Conservation (phyloP, 1,284 basidiomycete genomes). For the Malassezia dermatis region DNA sequence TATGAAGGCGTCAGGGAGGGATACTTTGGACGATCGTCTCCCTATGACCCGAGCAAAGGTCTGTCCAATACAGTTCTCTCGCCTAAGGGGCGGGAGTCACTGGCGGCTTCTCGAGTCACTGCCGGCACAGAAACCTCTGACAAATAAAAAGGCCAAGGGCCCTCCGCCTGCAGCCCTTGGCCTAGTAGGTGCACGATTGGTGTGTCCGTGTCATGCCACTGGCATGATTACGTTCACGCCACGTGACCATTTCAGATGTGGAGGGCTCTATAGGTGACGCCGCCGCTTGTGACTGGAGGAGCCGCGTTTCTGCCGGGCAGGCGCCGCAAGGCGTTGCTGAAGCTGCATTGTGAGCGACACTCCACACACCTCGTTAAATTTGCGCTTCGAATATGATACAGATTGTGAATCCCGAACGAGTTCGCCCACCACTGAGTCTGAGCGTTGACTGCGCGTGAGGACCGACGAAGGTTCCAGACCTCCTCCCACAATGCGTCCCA, state of each 20-base stretch:
- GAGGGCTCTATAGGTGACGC: background rate
- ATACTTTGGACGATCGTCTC: background rate
- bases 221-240: background rate
- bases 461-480: constrained; percentile 65
- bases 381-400: constrained; percentile 79
- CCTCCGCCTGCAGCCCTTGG: background rate
- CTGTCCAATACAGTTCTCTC: constrained; percentile 3
- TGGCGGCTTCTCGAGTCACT: background rate
- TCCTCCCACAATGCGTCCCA: constrained; percentile 74
- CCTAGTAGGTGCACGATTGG: background rate
- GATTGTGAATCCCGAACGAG: constrained; percentile 77
- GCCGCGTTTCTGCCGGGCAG: background rate
- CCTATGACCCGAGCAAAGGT: constrained; percentile 2
- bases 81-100: constrained; percentile 7
- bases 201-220: background rate
- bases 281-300: constrained; percentile 3
- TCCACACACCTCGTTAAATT: constrained; percentile 64
- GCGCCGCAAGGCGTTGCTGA: constrained; percentile 12
- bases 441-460: constrained; percentile 61
- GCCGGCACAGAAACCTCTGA: background rate
- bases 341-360: background rate
- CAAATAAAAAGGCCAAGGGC: constrained; percentile 1
- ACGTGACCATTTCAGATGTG: background rate
- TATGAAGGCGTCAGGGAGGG: constrained; percentile 1
- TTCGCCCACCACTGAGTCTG: constrained; percentile 74